Percentiles rank a stretch among this genome's conserved stretches.
Conservation (phyloP, 2,329 filamentous ascomycete genomes). For the Cercospora citrullina region DNA sequence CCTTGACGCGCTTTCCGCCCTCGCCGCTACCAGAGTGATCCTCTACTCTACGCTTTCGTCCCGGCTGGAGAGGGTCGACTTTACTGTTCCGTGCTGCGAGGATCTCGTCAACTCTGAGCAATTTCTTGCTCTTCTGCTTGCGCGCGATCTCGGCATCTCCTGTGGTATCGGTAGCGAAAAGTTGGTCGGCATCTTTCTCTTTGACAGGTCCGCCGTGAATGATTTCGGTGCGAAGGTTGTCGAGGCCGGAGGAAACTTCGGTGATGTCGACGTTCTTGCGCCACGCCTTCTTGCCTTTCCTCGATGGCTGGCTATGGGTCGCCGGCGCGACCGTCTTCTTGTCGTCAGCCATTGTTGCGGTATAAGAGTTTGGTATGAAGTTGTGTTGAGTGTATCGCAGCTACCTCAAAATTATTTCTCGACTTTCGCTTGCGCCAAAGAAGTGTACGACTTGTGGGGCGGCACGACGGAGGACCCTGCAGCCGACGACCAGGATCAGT, state of each 20-base stretch:
- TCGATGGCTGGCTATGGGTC: conserved; percentile 82
- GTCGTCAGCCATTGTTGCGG: conserved; percentile 17
- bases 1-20: conserved; percentile 70
- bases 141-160: conserved; percentile 69
- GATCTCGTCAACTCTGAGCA: conserved; percentile 88
- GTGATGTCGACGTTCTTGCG: conserved; percentile 95
- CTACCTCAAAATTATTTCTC: conserved; percentile 5
- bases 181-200: conserved; percentile 77
- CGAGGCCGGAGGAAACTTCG: conserved; percentile 78
- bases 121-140: conserved; percentile 66
- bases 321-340: conserved; percentile 60
- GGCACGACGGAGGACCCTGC: not conserved
- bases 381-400: not conserved
- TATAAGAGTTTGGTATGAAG: no score
- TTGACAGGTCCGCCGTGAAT: conserved; percentile 85
- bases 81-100: conserved; percentile 74
- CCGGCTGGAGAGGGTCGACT: conserved; percentile 71
- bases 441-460: conserved; percentile 1
- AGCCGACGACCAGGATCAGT: not conserved
- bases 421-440: not conserved
- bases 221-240: conserved; percentile 82
- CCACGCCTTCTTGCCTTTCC: conserved; percentile 99
- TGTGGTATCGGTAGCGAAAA: conserved; percentile 79
- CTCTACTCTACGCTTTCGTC: conserved; percentile 70
- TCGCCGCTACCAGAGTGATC: conserved; percentile 61